Conservation (phyloP, 2,329 filamentous ascomycete genomes). For the Drechslerella dactyloides region DNA sequence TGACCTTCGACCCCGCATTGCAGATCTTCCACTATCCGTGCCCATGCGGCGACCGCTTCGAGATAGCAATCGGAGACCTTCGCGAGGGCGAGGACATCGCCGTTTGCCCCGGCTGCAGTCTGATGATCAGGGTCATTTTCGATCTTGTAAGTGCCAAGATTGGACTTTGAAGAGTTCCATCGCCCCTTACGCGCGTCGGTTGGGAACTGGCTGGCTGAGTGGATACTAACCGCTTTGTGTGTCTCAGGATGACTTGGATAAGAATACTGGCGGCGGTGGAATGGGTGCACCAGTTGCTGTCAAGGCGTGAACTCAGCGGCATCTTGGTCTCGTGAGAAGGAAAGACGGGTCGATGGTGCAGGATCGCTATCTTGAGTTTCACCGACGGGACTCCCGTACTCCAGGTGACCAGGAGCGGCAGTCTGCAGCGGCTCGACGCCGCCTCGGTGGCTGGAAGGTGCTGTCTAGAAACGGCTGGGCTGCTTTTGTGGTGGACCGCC, state of each 20-base stretch:
- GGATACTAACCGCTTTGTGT: background rate
- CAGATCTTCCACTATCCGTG: slow-evolving; percentile 96
- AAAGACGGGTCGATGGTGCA: background rate
- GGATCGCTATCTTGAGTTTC: too few relatives aligned
- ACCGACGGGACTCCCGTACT: too few relatives aligned
- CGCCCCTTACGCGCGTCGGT: background rate
- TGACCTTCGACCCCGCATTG: slow-evolving; percentile 82
- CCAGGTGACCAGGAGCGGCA: too few relatives aligned
- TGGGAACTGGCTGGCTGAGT: background rate
- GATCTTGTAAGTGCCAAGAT: slow-evolving; percentile 69
- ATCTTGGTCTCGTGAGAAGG: background rate
- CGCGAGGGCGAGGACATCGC: slow-evolving; percentile 89
- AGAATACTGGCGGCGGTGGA: slow-evolving; percentile 57
- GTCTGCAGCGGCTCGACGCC: too few relatives aligned
- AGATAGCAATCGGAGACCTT: slow-evolving; percentile 83
- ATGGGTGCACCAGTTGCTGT: slow-evolving; percentile 57
- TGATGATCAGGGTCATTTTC: slow-evolving; percentile 96
- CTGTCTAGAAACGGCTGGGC: too few relatives aligned
- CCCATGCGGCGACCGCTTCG: slow-evolving; percentile 95
- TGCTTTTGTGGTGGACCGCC: too few relatives aligned
- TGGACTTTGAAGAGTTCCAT: background rate
- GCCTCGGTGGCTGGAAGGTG: too few relatives aligned
- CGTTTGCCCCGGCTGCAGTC: slow-evolving; percentile 95
- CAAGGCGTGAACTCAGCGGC: slow-evolving; percentile 56
- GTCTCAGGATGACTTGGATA: slow-evolving; percentile 63